Evolutionary conservation across 2,329 filamentous ascomycete species (phyloP), one percentile per base, ranked within the genome.

Genomic region (Aureobasidium namibiae): DNA sequence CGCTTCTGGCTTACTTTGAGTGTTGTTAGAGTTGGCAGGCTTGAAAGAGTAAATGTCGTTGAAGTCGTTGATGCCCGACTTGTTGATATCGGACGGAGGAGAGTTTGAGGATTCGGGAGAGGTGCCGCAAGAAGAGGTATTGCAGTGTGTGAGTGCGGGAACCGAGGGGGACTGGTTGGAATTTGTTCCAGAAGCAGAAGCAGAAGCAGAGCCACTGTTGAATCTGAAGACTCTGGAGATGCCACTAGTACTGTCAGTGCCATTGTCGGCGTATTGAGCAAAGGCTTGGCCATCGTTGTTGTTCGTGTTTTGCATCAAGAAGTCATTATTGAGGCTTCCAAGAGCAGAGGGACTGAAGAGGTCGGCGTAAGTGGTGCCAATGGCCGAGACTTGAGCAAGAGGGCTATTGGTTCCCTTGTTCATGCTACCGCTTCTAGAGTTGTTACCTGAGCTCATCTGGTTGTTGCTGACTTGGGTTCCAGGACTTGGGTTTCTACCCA

Each of bases 41-140:
- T 63, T 59, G 36, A 59, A 39, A 4, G 57, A 53, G 23, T 59
- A 59, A 9, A 50, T 38, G 11, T 59, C 46, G 29, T 34, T 62
- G 21, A 57, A 57, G 21, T 57, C 63, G 26, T 52, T 60, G n/a
- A 46, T 13, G 42, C 65, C 65, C 34, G 80, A 70, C 54, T 69
- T 69, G 56, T 88, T 87, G 67, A 80, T 76, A 16, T 61, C 58
- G 14, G 56, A 58, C 0, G 57, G 62, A 4, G 86, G 89, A 16
- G 88, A 92, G 66, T 88, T 86, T 49, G 80, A 84, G 1, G 89
- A 86, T 70, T 92, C 88, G 1, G 89, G 89, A 2, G 89, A 92
- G 24, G 86, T 89, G 65, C 83, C 85, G 4, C 82, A 82, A 14
- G 84, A 81, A 1, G 80, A 82, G 24, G 86, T 89, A 65, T 83